Evolutionary conservation across 352 stramenopile species (phyloP), one percentile per base, ranked within the genome.

Genomic region (Pythium dissimile): DNA sequence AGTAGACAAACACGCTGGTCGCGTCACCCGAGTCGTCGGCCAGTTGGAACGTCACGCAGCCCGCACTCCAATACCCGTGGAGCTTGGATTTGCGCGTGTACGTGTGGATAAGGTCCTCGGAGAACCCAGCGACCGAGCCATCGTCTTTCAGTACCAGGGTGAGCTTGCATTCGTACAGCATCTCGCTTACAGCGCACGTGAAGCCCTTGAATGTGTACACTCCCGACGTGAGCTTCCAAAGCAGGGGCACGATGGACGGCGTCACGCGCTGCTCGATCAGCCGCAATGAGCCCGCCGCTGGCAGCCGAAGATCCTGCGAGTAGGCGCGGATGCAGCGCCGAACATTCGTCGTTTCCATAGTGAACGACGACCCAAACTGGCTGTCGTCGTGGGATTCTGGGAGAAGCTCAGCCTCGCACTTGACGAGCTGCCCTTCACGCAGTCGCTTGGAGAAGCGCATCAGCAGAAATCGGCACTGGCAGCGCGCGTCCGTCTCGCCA

Each of bases 101-200:
- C 8, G 42, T 46, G 43, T 61, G 43, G 48, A 89, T 62, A 11
- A 68, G 64, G 61, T 89, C 80, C 18, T 72, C 75, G 4, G 66
- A 68, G 20, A 69, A 54, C 3, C 77, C 80, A 6, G 50, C 15
- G 10, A 89, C 51, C 13, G 57, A 55, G 0, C 80, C 77, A 31
- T 60, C 61, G 0, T 71, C 47, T 4, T 54, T 42, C 13, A 89
- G 59, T 5, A 73, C 48, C n/a, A 89, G 31, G 23, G 68, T 55
- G 2, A 88, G 58, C 60, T 75, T 73, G 35, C 84, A 86, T 11
- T 70, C 69, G 59, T 89, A 89, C 38, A 88, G 73, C 62, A 88
- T 88, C n/a, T 75, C 77, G n/a, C 86, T 79, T 13, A 67, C 65
- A 27, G 86, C 77, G 37, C 64, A 88, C 13, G 77, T 75, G 24